Base-by-base conservation (phyloP, 2,329 filamentous ascomycete species). In the Ceratocystis diversiconidia region DNA sequence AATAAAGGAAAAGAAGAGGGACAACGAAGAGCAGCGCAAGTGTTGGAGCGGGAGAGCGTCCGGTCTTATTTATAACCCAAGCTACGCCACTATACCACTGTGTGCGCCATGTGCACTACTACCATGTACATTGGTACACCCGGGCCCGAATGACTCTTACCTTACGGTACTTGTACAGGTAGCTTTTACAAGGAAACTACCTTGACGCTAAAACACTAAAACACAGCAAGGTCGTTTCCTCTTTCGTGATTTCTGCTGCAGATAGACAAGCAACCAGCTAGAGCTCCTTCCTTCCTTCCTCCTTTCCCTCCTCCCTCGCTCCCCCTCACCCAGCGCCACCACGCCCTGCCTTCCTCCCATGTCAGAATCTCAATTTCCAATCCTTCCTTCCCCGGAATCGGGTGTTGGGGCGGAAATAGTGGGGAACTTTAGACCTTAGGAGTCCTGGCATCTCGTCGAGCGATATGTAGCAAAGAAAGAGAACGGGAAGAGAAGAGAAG, bases 401-500 rank as follows among this genome's bases (percentile, higher is more conserved):
- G 52, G 52, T 59, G 28, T 59, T 59, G 28, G 52, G 52, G 52
- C 52, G 28, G 52, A 59, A 59, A 59, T n/a, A 32, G 52, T 59
- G 52, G 52, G 28, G 52, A 59, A 32, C 28, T 30, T 19, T 36
- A 2, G 48, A 12, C 19, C 25, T 52, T 52, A 5, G 19, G 22
- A 22, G 10, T 0, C 48, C 15, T 25, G 22, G 12, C 48, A 30
- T 36, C n/a, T 25, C 25, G 15, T 17, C 17, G 15, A 36, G 36
- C 12, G 8, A 12, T 12, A 8, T 12, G 36, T 12, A 32, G 52
- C 52, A 17, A 59, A n/a, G 32, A 19, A 59, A 8, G 28, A 17
- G 52, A 12, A 7, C 32, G 2, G 52, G 17, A 19, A 52, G 10
- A 52, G 25, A 28, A 17, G 15, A 22, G 52, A 32, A 12, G 36